Conservation (phyloP, 352 stramenopile genomes). For the Peronospora destructor region DNA sequence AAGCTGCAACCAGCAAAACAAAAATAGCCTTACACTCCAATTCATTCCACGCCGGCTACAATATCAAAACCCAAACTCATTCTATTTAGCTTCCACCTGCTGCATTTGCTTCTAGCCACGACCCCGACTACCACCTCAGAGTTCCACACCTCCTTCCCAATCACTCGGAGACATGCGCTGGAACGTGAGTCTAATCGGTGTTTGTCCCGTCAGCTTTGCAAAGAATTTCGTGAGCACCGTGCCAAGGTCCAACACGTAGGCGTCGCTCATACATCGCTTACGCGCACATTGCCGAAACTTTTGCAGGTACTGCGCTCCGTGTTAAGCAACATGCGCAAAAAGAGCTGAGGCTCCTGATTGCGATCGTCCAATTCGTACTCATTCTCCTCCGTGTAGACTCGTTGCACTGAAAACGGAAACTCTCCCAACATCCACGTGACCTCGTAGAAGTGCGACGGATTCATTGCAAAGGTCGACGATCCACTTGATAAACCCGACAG, state of each 20-base stretch:
- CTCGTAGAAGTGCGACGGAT: slow-evolving; percentile 50
- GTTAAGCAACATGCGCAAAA: slow-evolving; percentile 68
- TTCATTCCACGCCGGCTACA: no score
- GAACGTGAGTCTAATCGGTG: slow-evolving; percentile 55
- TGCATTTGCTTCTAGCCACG: no score
- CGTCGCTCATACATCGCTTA: slow-evolving; percentile 56
- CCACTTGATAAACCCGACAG: slow-evolving; percentile 55
- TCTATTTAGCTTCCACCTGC: no score
- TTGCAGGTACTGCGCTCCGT: slow-evolving; percentile 62
- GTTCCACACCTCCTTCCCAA: slow-evolving; percentile 67
- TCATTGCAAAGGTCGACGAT: slow-evolving; percentile 49
- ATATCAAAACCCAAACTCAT: no score
- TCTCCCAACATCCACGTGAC: slow-evolving; percentile 54
- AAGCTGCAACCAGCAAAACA: no score
- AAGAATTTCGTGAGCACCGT: slow-evolving; percentile 64
- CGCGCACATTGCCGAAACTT: slow-evolving; percentile 52
- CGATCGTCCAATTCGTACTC: slow-evolving; percentile 36
- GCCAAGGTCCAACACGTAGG: slow-evolving; percentile 55
- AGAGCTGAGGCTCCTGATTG: slow-evolving; percentile 37
- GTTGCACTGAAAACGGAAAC: slow-evolving; percentile 71
- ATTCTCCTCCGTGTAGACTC: slow-evolving; percentile 49
- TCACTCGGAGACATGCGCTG: slow-evolving; percentile 55
- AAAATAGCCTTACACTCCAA: no score
- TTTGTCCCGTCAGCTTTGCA: slow-evolving; percentile 45
- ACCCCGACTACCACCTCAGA: no score